phyloP scores from a whole-genome alignment of 345 rosid genomes.

The Populus pruinosa region DNA sequence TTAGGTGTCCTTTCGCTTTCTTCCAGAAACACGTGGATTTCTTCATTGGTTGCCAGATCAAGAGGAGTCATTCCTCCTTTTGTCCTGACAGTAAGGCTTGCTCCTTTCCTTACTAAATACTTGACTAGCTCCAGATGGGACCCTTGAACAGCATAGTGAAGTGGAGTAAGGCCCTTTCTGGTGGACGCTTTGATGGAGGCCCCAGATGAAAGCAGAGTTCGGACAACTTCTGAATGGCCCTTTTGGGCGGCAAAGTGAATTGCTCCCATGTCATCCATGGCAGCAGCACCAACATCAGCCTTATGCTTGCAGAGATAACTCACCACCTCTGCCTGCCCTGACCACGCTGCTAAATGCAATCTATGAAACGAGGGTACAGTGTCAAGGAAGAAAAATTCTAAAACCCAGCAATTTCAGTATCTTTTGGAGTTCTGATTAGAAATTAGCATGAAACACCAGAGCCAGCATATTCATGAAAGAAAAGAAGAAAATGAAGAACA shows the following conservation, averaged over 20 bases:
- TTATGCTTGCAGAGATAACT: slow-evolving; percentile 79
- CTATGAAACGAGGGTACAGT: slow-evolving; percentile 34
- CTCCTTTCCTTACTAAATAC: slow-evolving; percentile 73
- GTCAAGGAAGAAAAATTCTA: slow-evolving; percentile 41
- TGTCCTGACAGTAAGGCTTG: slow-evolving; percentile 52
- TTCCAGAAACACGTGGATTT: slow-evolving; percentile 48
- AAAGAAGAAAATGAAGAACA: not conserved
- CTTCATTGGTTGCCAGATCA: slow-evolving; percentile 64
- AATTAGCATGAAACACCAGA: not conserved
- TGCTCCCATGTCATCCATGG: slow-evolving; percentile 97
- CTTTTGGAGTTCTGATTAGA: not conserved
- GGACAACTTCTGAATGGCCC: slow-evolving; percentile 78
- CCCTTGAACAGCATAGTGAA: slow-evolving; percentile 91
- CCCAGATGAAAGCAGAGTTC: slow-evolving; percentile 55
- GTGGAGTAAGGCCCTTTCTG: slow-evolving; percentile 87
- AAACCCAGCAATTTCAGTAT: not conserved
- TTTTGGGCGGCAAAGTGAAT: slow-evolving; percentile 95
- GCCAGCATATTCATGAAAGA: not conserved
- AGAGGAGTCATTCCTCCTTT: slow-evolving; percentile 80
- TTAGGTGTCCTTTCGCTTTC: slow-evolving; percentile 48
- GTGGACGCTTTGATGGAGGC: slow-evolving; percentile 61
- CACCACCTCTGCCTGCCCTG: slow-evolving; percentile 73
- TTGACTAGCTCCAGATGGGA: slow-evolving; percentile 74
- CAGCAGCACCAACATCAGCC: slow-evolving; percentile 96
- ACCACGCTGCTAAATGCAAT: slow-evolving; percentile 95